These are phyloP conservation scores for Hanseniaspora hatyaiensis DNA, from an alignment of 805 yeast species.

Conservation along the genomic window DNA sequence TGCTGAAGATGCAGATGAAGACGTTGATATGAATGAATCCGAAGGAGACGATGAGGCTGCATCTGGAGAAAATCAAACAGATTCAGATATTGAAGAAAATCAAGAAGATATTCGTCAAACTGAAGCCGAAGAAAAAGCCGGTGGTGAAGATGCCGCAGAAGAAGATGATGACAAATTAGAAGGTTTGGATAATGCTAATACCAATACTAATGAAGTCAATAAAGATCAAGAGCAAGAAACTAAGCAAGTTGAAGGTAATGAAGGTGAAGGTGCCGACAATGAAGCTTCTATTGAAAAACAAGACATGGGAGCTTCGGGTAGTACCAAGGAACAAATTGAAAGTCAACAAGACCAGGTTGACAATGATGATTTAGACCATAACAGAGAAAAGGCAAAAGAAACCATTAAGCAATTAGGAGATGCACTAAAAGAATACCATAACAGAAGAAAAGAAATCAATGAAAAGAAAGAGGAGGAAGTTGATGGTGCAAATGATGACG, in stretches of 20 bases:
- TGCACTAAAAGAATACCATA: constrained; percentile 79
- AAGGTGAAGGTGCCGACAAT: constrained; percentile 51
- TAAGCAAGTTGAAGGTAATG: constrained; percentile 48
- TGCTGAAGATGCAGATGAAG: constrained; percentile 48
- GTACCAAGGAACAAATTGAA: constrained; percentile 36
- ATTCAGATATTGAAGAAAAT: constrained; percentile 26
- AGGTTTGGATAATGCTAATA: constrained; percentile 34
- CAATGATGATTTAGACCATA: constrained; percentile 35
- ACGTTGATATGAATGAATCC: constrained; percentile 34
- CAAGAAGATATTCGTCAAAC: constrained; percentile 26
- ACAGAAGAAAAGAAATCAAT: constrained; percentile 76
- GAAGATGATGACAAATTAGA: constrained; percentile 45
- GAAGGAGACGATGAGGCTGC: constrained; percentile 27
- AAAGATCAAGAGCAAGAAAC: constrained; percentile 48
- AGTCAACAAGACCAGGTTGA: constrained; percentile 33
- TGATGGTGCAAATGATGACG: constrained; percentile 31
- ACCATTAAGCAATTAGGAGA: constrained; percentile 84
- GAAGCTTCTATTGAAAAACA: constrained; percentile 44
- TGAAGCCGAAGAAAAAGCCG: constrained; percentile 28
- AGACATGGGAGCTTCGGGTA: constrained; percentile 58
- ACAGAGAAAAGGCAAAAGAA: constrained; percentile 59
- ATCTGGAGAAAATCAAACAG: constrained; percentile 29
- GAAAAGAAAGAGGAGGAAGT: constrained; percentile 42
- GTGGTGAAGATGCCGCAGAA: constrained; percentile 33
- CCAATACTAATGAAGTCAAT: constrained; percentile 33